These are phyloP conservation scores for Kwoniella sp. DNA, from an alignment of 768 basidiomycete species.

Conservation along the genomic window DNA sequence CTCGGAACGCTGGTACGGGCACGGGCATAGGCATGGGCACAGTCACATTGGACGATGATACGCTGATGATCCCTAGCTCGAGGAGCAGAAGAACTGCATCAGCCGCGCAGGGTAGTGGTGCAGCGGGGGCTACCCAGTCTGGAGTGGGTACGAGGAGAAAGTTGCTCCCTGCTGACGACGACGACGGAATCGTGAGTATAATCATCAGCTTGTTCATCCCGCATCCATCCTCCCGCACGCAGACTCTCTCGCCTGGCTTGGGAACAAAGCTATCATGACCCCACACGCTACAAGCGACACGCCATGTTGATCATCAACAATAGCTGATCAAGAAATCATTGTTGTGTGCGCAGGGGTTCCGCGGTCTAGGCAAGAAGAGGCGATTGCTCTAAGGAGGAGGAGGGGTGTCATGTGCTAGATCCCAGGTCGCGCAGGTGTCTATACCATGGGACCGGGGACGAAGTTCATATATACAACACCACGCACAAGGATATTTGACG, in stretches of 20 bases:
- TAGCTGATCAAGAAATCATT: no score
- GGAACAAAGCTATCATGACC: no score
- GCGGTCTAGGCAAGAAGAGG: constrained; percentile 31
- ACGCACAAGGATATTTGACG: no score
- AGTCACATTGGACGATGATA: constrained; percentile 10
- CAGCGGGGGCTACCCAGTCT: constrained; percentile 11
- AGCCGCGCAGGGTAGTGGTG: not conserved
- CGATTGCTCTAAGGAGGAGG: constrained; percentile 18
- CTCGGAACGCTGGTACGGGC: not conserved
- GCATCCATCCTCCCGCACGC: no score
- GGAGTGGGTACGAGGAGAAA: constrained; percentile 25
- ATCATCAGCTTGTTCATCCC: not conserved
- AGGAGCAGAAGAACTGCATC: not conserved
- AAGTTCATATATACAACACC: no score
- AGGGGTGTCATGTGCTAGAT: no score
- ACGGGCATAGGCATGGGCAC: constrained; percentile 20
- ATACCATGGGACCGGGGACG: no score
- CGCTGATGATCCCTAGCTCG: constrained; percentile 11
- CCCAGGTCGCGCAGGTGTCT: no score
- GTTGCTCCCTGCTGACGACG: constrained; percentile 34
- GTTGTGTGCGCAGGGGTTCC: constrained; percentile 24
- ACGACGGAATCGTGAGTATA: constrained; percentile 28
- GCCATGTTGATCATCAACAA: no score
- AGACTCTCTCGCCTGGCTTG: no score
- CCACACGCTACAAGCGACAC: no score